Evolutionary conservation across 495 filamentous ascomycete species (phyloP).

Genomic region (Parathielavia hyrcaniae): DNA sequence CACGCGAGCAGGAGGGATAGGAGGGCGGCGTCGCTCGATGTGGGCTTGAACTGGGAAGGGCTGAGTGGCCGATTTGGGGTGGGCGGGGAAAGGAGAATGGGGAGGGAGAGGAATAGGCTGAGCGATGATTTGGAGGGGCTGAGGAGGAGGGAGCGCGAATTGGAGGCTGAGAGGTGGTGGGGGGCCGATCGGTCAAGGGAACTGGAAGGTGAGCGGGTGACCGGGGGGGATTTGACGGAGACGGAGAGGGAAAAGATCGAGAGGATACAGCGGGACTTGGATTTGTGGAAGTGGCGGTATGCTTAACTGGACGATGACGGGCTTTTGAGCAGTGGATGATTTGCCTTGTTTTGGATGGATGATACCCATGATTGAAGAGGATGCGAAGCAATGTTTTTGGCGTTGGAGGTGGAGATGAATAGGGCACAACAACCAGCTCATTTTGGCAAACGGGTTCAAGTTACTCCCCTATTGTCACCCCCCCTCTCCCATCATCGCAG

Average conservation of each 20-base stretch:
- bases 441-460: background rate
- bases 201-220: no score
- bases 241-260: constrained; percentile 6
- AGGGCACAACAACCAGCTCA: background rate
- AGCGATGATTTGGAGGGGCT: constrained; percentile 17
- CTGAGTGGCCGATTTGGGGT: constrained; percentile 3
- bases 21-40: constrained; percentile 2
- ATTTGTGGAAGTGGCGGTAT: background rate
- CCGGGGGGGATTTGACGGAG: background rate
- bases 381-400: background rate
- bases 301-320: background rate
- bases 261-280: constrained; percentile 11
- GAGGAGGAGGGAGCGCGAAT: constrained; percentile 12
- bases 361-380: background rate
- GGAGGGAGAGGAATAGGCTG: constrained; percentile 8
- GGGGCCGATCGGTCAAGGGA: background rate
- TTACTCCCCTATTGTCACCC: background rate
- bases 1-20: constrained; percentile 1
- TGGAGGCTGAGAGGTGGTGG: background rate
- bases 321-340: background rate
- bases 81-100: background rate
- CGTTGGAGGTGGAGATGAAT: background rate
- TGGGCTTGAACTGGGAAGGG: constrained; percentile 2
- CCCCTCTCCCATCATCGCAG: background rate
- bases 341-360: background rate